A percentile compares a stretch with the other conserved stretches of the same genome.
Evolutionary conservation across 495 filamentous ascomycete genomes (phyloP).

Genomic region (Neurospora tetraspora): DNA sequence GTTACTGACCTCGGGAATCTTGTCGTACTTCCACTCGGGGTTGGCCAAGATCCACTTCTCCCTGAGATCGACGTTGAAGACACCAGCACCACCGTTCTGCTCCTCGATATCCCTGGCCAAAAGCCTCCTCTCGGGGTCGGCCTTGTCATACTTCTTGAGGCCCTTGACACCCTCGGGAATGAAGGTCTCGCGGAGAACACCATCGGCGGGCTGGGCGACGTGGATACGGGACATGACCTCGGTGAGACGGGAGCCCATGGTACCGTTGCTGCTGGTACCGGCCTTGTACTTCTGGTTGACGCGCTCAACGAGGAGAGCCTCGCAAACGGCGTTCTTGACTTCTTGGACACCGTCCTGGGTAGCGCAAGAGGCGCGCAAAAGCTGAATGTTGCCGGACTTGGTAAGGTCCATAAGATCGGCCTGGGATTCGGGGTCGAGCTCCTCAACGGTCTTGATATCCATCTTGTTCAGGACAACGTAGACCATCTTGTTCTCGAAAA

Average conservation of each 20-base stretch:
- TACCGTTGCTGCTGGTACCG: constrained; percentile 62
- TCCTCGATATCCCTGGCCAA: constrained; percentile 84
- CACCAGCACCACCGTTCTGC: constrained; percentile 87
- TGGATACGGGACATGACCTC: constrained; percentile 91
- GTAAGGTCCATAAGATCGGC: constrained; percentile 68
- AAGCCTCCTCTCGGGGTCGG: constrained; percentile 67
- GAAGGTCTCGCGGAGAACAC: constrained; percentile 65
- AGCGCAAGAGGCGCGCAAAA: constrained; percentile 86
- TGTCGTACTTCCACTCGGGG: constrained; percentile 90
- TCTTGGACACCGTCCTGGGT: constrained; percentile 89
- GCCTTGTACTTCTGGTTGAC: constrained; percentile 94
- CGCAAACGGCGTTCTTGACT: constrained; percentile 91
- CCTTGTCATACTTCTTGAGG: constrained; percentile 79
- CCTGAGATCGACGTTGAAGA: constrained; percentile 86
- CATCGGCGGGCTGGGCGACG: constrained; percentile 83
- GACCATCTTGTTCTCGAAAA: constrained; percentile 94
- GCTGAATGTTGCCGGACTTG: constrained; percentile 77
- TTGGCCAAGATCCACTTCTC: constrained; percentile 77
- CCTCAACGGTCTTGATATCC: constrained; percentile 77
- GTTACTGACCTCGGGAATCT: constrained; percentile 60
- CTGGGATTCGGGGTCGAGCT: constrained; percentile 73
- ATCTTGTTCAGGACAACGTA: constrained; percentile 98
- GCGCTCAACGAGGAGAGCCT: constrained; percentile 81
- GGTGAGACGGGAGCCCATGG: constrained; percentile 64
- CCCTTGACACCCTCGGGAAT: constrained; percentile 78